Evolutionary conservation across 2,329 filamentous ascomycete species (phyloP).

Genomic region (Stagonosporopsis cucurbitacearum): DNA sequence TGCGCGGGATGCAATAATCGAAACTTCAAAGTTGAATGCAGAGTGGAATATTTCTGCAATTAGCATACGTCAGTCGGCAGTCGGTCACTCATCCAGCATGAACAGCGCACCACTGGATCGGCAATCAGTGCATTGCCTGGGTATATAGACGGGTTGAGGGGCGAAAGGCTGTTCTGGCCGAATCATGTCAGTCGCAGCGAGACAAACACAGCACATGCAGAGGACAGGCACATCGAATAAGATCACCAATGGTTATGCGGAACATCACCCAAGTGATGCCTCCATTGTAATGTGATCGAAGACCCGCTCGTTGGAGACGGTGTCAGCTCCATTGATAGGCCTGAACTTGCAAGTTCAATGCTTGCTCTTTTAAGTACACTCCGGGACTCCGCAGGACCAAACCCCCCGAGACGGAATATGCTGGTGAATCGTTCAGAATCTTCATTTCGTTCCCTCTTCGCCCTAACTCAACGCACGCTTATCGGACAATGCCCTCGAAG

Average conservation of each 20-base stretch:
- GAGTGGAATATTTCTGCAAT: neutral
- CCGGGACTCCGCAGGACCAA: conserved; percentile 47
- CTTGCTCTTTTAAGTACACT: conserved; percentile 53
- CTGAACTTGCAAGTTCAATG: conserved; percentile 46
- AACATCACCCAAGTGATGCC: conserved; percentile 64
- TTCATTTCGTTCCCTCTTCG: conserved; percentile 37
- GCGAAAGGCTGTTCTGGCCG: conserved; percentile 2
- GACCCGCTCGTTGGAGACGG: conserved; percentile 45
- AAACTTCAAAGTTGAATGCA: too few relatives aligned
- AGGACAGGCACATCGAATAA: conserved; percentile 27
- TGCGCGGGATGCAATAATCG: too few relatives aligned
- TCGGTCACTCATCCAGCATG: neutral
- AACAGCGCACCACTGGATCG: conserved; percentile 3
- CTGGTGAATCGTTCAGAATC: conserved; percentile 45
- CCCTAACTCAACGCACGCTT: conserved; percentile 59
- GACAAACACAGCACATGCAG: conserved; percentile 31
- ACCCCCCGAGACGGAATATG: conserved; percentile 49
- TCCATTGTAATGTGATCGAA: conserved; percentile 60
- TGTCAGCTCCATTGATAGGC: conserved; percentile 56
- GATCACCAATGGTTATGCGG: conserved; percentile 65
- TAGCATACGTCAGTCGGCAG: neutral
- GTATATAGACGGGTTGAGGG: neutral
- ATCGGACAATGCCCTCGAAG: conserved; percentile 99
- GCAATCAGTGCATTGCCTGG: conserved; percentile 17
- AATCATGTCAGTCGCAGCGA: conserved; percentile 8